These are phyloP conservation scores for Nectriaceae sp. DNA, from an alignment of 2,329 filamentous ascomycete species.

Conservation along the genomic window DNA sequence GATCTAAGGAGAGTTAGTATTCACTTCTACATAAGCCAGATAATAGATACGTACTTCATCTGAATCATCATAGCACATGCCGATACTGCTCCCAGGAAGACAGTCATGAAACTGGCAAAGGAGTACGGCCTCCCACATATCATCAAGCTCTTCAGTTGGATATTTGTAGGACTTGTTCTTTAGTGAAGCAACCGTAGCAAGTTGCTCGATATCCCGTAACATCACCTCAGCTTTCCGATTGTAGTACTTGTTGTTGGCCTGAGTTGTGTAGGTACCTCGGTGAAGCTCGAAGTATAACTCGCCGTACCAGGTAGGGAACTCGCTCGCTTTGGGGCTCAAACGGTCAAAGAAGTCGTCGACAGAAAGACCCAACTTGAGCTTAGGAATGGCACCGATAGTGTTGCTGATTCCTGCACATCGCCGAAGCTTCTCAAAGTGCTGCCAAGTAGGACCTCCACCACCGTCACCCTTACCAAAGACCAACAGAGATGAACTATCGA, in stretches of 20 bases:
- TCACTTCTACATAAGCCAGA: neutral
- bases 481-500: slow-evolving; percentile 85
- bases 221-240: slow-evolving; percentile 85
- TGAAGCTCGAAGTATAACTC: slow-evolving; percentile 98
- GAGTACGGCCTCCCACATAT: slow-evolving; percentile 91
- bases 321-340: slow-evolving; percentile 75
- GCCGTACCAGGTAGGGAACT: slow-evolving; percentile 94
- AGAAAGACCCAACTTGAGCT: slow-evolving; percentile 83
- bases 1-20: slow-evolving; percentile 47
- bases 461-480: slow-evolving; percentile 98
- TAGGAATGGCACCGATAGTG: slow-evolving; percentile 75
- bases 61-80: slow-evolving; percentile 98
- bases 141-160: slow-evolving; percentile 89
- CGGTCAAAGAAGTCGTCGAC: slow-evolving; percentile 94
- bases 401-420: slow-evolving; percentile 91
- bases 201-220: slow-evolving; percentile 82
- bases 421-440: slow-evolving; percentile 92
- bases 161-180: slow-evolving; percentile 77
- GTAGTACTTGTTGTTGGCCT: slow-evolving; percentile 95
- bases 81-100: slow-evolving; percentile 89
- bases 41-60: slow-evolving; percentile 59
- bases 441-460: slow-evolving; percentile 90
- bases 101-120: slow-evolving; percentile 98
- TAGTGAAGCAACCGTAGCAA: slow-evolving; percentile 84
- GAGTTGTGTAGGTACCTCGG: slow-evolving; percentile 94